Percentiles rank a stretch among this genome's conserved stretches.
phyloP scores from a whole-genome alignment of 805 yeast genomes.

The Saccharomycopsis fermentans region DNA sequence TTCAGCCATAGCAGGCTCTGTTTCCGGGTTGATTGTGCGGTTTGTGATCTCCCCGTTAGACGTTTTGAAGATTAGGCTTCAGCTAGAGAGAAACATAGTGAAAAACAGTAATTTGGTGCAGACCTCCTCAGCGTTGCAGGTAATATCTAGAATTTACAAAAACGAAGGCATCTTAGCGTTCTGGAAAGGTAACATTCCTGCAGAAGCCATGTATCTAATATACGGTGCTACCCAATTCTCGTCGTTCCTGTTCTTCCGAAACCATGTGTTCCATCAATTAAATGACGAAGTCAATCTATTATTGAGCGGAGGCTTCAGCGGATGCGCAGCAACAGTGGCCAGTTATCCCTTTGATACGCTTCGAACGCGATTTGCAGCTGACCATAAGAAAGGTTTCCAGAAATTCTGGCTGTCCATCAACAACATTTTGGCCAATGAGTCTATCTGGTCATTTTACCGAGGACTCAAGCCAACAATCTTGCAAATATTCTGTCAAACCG shows the following conservation, averaged over 20 bases:
- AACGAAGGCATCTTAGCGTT: slow-evolving; percentile 66
- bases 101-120: not conserved
- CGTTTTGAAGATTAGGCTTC: slow-evolving; percentile 62
- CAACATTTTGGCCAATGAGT: slow-evolving; percentile 27
- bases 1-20: slow-evolving; percentile 14
- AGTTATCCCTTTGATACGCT: slow-evolving; percentile 91
- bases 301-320: slow-evolving; percentile 69
- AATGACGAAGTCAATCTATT: slow-evolving; percentile 23
- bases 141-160: slow-evolving; percentile 34
- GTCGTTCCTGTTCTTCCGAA: slow-evolving; percentile 38
- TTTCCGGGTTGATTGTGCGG: slow-evolving; percentile 27
- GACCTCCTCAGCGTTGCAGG: slow-evolving; percentile 20
- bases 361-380: slow-evolving; percentile 76
- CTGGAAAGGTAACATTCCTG: slow-evolving; percentile 98
- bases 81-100: slow-evolving; percentile 31
- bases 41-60: slow-evolving; percentile 65
- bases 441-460: slow-evolving; percentile 37
- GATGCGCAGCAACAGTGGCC: slow-evolving; percentile 55
- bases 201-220: slow-evolving; percentile 70
- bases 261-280: slow-evolving; percentile 20
- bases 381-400: slow-evolving; percentile 25
- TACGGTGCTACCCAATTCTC: slow-evolving; percentile 86
- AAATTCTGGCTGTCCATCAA: slow-evolving; percentile 28
- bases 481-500: slow-evolving; percentile 16
- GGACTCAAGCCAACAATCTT: slow-evolving; percentile 37